phyloP scores from a whole-genome alignment of 805 yeast species.

The Lachancea quebecensis region DNA sequence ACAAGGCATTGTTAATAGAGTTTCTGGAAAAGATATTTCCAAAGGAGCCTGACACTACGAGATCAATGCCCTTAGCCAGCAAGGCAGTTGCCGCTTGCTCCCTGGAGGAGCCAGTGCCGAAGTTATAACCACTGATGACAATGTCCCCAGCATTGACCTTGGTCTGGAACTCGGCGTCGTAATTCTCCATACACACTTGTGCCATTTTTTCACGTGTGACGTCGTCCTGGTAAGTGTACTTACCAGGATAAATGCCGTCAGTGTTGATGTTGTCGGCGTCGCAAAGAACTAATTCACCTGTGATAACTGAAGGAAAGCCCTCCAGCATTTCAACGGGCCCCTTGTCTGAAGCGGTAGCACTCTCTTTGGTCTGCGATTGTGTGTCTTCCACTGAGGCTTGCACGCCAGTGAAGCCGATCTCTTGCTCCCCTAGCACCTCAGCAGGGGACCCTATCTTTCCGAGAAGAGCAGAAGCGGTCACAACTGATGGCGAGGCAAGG shows the following conservation, averaged over 20 bases:
- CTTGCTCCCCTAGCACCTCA: conserved; percentile 63
- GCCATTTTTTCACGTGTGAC: conserved; percentile 95
- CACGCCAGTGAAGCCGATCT: conserved; percentile 43
- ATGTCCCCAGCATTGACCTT: conserved; percentile 87
- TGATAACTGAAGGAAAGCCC: conserved; percentile 85
- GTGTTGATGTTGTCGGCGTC: conserved; percentile 97
- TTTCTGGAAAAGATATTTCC: conserved; percentile 96
- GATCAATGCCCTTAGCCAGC: conserved; percentile 83
- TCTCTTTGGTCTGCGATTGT: conserved; percentile 11
- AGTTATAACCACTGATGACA: conserved; percentile 85
- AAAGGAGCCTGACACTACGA: conserved; percentile 95
- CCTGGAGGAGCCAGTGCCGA: conserved; percentile 97
- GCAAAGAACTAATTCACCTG: conserved; percentile 90
- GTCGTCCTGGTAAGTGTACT: conserved; percentile 97
- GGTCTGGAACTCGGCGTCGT: conserved; percentile 77
- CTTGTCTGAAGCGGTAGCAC: conserved; percentile 27
- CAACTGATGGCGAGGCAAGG: conserved; percentile 95
- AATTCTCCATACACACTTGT: conserved; percentile 98
- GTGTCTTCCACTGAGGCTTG: conserved; percentile 30
- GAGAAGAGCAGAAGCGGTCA: conserved; percentile 94
- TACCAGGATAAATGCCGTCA: conserved; percentile 98
- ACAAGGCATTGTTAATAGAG: conserved; percentile 90
- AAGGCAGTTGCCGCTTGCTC: conserved; percentile 99
- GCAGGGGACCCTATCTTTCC: conserved; percentile 93
- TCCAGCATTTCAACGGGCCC: conserved; percentile 66